phyloP scores from a whole-genome alignment of 148 eudicot genomes.

The Mesembryanthemum crystallinum region DNA sequence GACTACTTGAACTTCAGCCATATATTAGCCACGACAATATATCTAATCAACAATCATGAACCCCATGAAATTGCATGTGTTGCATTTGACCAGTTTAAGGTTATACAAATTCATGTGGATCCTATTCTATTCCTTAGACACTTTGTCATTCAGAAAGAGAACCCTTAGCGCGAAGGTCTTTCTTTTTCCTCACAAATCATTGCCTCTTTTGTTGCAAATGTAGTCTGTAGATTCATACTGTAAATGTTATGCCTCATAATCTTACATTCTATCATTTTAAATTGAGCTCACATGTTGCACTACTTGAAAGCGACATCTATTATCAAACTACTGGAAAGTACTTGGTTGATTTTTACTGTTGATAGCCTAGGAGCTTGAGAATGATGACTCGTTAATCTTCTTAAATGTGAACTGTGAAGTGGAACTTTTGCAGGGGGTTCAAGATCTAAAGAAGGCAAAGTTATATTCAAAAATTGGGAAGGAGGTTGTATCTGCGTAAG shows the following conservation, averaged over 20 bases:
- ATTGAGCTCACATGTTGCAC: neutral
- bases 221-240: neutral
- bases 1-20: neutral
- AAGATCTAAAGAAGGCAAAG: conserved; percentile 78
- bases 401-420: conserved; percentile 13
- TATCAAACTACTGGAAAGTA: neutral
- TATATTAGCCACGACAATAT: neutral
- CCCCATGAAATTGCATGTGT: neutral
- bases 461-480: conserved; percentile 75
- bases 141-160: neutral
- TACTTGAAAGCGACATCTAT: neutral
- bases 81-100: neutral
- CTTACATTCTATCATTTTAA: neutral
- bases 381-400: conserved; percentile 11
- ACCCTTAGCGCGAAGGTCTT: neutral
- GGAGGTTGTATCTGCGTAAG: conserved; percentile 97
- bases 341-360: neutral
- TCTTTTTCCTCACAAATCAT: neutral
- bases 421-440: conserved; percentile 57
- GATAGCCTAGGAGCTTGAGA: conserved; percentile 11
- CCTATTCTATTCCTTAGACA: neutral
- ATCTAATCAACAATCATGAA: neutral
- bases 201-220: neutral
- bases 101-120: neutral
- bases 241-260: neutral